These are phyloP conservation scores for Saposhnikovia divaricata DNA, from an alignment of 129 eudicot genomes.

Conservation along the genomic window DNA sequence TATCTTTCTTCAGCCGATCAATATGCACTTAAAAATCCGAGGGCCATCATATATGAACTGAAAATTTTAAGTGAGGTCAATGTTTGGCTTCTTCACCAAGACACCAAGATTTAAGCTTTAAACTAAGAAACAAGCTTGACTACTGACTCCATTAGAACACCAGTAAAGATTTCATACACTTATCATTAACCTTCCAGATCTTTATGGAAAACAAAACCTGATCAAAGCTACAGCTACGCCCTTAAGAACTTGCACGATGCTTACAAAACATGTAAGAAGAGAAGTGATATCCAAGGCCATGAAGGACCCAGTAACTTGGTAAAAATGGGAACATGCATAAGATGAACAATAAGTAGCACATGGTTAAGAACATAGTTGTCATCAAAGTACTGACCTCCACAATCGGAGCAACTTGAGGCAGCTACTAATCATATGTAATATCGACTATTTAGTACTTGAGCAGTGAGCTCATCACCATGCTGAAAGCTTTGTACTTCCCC, in stretches of 20 bases:
- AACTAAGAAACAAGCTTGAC: not conserved
- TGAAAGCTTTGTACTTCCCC: not conserved
- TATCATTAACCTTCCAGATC: too few species aligned
- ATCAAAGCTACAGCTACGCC: too few species aligned
- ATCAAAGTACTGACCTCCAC: not conserved
- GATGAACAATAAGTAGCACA: not conserved
- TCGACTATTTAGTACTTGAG: not conserved
- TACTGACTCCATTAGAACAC: not conserved
- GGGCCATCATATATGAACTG: not conserved
- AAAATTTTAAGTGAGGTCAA: too few species aligned
- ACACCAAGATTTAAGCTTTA: not conserved
- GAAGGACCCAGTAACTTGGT: not conserved
- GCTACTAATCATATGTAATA: not conserved
- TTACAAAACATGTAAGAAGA: not conserved
- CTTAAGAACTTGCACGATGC: not conserved
- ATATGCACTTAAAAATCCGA: too few species aligned
- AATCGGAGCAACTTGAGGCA: not conserved
- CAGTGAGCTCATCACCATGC: not conserved
- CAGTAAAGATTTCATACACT: not conserved
- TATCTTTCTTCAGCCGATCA: too few species aligned
- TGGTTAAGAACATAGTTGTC: not conserved
- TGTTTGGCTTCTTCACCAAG: too few species aligned
- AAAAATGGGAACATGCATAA: not conserved
- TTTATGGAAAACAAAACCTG: too few species aligned
- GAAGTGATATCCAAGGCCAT: not conserved